Evolutionary conservation across 2,329 filamentous ascomycete genomes (phyloP).

Genomic region (Fusarium secorum): DNA sequence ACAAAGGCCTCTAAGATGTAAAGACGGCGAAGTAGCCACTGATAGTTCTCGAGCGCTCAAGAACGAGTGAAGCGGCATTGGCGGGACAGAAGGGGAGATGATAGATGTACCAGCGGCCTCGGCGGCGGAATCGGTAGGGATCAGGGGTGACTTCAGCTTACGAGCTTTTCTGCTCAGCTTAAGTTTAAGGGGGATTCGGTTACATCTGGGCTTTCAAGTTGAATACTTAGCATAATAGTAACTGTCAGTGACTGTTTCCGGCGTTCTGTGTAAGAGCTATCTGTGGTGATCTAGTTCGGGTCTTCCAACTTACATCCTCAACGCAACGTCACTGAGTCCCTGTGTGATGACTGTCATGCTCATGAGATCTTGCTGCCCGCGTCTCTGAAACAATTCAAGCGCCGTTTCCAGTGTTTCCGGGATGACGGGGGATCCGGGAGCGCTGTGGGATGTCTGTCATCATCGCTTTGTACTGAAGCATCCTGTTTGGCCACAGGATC

Average conservation of each 20-base stretch:
- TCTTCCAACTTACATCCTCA: neutral
- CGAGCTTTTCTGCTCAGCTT: neutral
- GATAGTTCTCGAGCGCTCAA: neutral
- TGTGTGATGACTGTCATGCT: accelerated
- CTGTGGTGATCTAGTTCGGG: neutral
- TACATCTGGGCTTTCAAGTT: accelerated
- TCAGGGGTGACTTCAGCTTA: no score
- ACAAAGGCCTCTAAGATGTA: no score
- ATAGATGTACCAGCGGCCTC: no score
- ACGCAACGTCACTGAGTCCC: neutral
- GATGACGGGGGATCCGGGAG: no score
- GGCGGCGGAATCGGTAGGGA: accelerated
- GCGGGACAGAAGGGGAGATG: no score
- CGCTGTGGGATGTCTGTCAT: no score
- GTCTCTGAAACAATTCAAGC: neutral
- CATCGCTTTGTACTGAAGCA: neutral
- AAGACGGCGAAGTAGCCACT: no score
- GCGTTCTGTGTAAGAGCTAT: neutral
- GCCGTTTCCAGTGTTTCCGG: neutral
- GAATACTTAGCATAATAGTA: accelerated
- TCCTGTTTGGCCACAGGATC: no score
- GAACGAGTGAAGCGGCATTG: neutral
- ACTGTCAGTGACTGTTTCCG: neutral
- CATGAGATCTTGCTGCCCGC: neutral
- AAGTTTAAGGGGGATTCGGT: accelerated